Conservation (phyloP, 1,284 basidiomycete species). For the Tilletia walkeri region DNA sequence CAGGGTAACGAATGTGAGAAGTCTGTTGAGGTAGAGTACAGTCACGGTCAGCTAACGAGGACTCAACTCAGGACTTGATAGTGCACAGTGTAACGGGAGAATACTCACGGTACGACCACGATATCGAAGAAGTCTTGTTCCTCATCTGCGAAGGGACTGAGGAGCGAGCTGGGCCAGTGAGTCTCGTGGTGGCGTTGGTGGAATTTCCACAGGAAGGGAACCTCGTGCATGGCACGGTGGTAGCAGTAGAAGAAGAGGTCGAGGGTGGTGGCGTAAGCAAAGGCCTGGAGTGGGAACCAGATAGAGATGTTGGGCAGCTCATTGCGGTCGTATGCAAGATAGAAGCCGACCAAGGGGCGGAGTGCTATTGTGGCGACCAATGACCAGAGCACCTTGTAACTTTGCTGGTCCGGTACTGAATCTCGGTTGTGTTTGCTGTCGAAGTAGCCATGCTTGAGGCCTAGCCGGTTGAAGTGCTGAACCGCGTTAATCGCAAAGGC, state of each 20-base stretch:
- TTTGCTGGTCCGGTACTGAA: constrained; percentile 33
- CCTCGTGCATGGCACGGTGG: constrained; percentile 47
- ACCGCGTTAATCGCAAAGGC: constrained; percentile 29
- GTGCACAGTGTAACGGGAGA: background rate
- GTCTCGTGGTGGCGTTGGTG: constrained; percentile 37
- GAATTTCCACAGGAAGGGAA: constrained; percentile 31
- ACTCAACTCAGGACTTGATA: background rate
- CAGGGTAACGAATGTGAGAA: constrained; percentile 2
- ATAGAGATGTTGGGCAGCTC: constrained; percentile 28
- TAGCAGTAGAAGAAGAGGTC: constrained; percentile 53
- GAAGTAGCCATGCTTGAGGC: constrained; percentile 38
- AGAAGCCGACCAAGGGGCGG: constrained; percentile 34
- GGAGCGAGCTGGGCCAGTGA: constrained; percentile 40
- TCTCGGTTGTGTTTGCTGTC: constrained; percentile 36
- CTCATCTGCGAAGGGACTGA: constrained; percentile 41
- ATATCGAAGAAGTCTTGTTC: constrained; percentile 48
- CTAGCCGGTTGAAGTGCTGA: constrained; percentile 26
- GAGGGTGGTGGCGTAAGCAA: constrained; percentile 31
- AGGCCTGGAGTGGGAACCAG: constrained; percentile 40
- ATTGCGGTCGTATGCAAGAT: constrained; percentile 37
- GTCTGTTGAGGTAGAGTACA: background rate
- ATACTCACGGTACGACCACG: constrained; percentile 21
- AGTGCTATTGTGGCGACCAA: constrained; percentile 32
- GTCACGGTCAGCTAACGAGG: background rate
- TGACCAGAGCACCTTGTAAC: constrained; percentile 29